Conservation (phyloP, 495 filamentous ascomycete species). For the Rhypophila decipiens region DNA sequence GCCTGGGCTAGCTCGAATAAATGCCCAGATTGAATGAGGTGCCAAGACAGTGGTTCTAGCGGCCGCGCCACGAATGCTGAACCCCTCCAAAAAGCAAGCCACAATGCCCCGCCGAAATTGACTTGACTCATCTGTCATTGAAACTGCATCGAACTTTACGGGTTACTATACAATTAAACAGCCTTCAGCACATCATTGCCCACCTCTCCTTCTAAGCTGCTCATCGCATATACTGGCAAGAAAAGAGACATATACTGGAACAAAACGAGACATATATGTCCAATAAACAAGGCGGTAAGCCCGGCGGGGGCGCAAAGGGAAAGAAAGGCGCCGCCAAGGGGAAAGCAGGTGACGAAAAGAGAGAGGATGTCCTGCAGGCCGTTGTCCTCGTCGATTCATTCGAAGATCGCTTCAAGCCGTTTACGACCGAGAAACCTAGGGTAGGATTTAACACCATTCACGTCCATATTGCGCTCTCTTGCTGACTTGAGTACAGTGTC, state of each 20-base stretch:
- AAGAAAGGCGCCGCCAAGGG: constrained; percentile 51
- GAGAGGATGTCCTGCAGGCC: constrained; percentile 85
- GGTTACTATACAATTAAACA: too few species aligned
- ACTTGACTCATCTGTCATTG: too few species aligned
- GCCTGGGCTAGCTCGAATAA: too few species aligned
- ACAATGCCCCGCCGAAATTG: too few species aligned
- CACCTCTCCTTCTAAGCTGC: too few species aligned
- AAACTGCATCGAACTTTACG: too few species aligned
- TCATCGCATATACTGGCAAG: not conserved
- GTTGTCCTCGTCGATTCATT: constrained; percentile 93
- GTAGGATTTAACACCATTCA: constrained; percentile 43
- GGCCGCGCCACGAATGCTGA: too few species aligned
- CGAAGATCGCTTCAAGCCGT: constrained; percentile 82
- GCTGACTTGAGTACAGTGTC: constrained; percentile 54
- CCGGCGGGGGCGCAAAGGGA: constrained; percentile 28
- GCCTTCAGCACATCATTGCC: too few species aligned
- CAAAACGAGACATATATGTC: constrained; percentile 28
- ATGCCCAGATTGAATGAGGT: too few species aligned
- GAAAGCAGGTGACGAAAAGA: constrained; percentile 54
- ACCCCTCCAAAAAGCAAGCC: too few species aligned
- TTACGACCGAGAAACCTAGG: constrained; percentile 81
- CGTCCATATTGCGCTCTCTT: not conserved
- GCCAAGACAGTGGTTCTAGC: too few species aligned
- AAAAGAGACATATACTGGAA: not conserved
- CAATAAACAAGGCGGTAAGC: constrained; percentile 38